Base-by-base conservation (phyloP, 352 stramenopile species). In the Phytophthora hibernalis region DNA sequence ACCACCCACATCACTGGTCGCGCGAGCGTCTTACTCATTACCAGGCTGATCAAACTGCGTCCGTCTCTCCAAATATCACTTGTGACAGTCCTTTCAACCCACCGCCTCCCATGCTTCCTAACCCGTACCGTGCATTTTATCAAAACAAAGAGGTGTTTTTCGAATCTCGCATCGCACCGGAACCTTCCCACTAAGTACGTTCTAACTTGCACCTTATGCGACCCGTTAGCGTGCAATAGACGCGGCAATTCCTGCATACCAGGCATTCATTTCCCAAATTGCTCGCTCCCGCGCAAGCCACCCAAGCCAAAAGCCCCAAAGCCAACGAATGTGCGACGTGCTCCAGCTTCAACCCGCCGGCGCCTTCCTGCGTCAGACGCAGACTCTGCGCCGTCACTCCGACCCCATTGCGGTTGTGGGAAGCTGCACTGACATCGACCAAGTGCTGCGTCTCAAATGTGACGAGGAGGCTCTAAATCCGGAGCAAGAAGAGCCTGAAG, bases 311-410 rank as follows among this genome's bases (percentile, higher is more conserved):
- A 61, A 26, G 31, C 22, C 20, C 45, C 2, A 20, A 44, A 21
- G n/a, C 18, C 24, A 50, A 38, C 54, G 45, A 61, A 77, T 77
- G 64, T 70, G 65, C 43, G 54, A 73, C 65, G 56, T 74, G 50
- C 47, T 63, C 21, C 59, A 37, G 21, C 68, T 80, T 18, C 72
- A 80, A 28, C 72, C 72, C 28, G 72, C 72, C 44, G 72, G 72
- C 54, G 65, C 69, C 48, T 78, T 81, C 43, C 65, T 78, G 42
- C 62, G 57, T 22, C 65, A 68, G 53, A 24, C 40, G 20, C 38
- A 60, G 20, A 60, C 37, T 52, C 26, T 59, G 13, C 49, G 24
- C 16, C 56, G 26, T 21, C 47, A 49, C 16, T 69, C 68, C 10
- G 26, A 74, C 55, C 65, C 54, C 16, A 64, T 71, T 16, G 22